A percentile compares a stretch with the other conserved stretches of the same genome.
Conservation (phyloP, 306 rosid species). For the Sesbania bispinosa region DNA sequence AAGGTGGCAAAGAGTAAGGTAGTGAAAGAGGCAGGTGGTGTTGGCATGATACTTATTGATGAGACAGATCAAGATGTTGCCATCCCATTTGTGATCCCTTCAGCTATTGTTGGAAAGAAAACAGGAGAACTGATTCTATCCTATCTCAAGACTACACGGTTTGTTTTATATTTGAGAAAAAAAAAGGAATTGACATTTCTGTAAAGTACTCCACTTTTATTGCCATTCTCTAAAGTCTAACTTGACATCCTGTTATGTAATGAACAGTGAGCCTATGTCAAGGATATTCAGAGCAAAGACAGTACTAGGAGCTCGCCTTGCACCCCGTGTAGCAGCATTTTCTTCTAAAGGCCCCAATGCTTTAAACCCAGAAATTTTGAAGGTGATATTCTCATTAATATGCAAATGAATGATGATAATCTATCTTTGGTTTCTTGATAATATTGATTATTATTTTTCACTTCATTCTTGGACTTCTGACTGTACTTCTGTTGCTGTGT, state of each 20-base stretch:
- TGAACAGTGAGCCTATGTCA: conserved; percentile 51
- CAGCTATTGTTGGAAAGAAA: conserved; percentile 64
- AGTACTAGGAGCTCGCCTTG: conserved; percentile 58
- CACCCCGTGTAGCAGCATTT: conserved; percentile 78
- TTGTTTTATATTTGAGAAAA: conserved; percentile 10
- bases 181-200: background rate
- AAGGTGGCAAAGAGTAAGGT: conserved; percentile 62
- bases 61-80: conserved; percentile 66
- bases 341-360: conserved; percentile 83
- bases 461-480: conserved; percentile 21
- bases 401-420: background rate
- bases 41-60: conserved; percentile 78
- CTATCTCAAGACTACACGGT: conserved; percentile 55
- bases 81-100: conserved; percentile 71
- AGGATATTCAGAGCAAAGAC: conserved; percentile 65
- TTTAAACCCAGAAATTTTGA: conserved; percentile 77
- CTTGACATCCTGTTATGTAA: background rate
- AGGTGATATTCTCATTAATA: conserved; percentile 43
- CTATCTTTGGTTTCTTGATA: background rate
- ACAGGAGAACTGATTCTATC: conserved; percentile 49
- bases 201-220: background rate
- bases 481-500: conserved; percentile 22
- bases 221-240: conserved; percentile 18
- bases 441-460: background rate
- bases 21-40: conserved; percentile 74